Evolutionary conservation across 352 stramenopile genomes (phyloP).

Genomic region (Phytophthora kernoviae): DNA sequence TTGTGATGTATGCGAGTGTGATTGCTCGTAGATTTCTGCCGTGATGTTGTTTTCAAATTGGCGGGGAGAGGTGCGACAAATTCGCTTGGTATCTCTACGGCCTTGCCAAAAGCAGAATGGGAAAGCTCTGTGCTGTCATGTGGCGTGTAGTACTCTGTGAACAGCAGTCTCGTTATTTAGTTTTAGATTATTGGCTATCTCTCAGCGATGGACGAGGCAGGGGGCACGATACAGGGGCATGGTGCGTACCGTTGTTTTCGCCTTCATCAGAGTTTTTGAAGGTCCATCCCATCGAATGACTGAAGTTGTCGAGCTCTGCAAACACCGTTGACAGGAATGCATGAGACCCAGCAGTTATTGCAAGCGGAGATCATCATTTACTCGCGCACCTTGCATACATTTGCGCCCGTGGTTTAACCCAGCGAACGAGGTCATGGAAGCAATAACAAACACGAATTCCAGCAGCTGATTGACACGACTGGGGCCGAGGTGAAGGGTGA

Average conservation of each 20-base stretch:
- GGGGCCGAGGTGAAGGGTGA: no score
- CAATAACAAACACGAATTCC: neutral
- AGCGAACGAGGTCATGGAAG: slow-evolving; percentile 9
- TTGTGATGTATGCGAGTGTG: slow-evolving; percentile 40
- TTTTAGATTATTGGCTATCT: neutral
- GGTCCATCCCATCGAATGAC: slow-evolving; percentile 62
- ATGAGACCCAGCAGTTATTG: neutral
- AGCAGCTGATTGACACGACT: neutral
- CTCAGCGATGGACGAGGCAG: no score
- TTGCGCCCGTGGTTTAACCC: slow-evolving; percentile 19
- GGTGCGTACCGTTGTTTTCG: slow-evolving; percentile 16
- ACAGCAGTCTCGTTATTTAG: neutral
- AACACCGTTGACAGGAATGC: neutral
- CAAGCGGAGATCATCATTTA: no score
- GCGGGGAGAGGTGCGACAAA: slow-evolving; percentile 43
- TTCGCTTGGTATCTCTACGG: slow-evolving; percentile 38
- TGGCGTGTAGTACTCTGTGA: neutral
- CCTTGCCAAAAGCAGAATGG: slow-evolving; percentile 42
- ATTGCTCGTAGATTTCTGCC: slow-evolving; percentile 10
- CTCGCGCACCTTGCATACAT: slow-evolving; percentile 29
- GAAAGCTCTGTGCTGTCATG: slow-evolving; percentile 27
- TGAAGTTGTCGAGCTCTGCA: slow-evolving; percentile 63
- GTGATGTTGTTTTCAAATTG: slow-evolving; percentile 3
- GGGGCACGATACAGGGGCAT: no score
- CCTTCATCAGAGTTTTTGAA: slow-evolving; percentile 39